Base-by-base conservation (phyloP, 192 early-diverging fungal species). In the Coemansia sp. region DNA sequence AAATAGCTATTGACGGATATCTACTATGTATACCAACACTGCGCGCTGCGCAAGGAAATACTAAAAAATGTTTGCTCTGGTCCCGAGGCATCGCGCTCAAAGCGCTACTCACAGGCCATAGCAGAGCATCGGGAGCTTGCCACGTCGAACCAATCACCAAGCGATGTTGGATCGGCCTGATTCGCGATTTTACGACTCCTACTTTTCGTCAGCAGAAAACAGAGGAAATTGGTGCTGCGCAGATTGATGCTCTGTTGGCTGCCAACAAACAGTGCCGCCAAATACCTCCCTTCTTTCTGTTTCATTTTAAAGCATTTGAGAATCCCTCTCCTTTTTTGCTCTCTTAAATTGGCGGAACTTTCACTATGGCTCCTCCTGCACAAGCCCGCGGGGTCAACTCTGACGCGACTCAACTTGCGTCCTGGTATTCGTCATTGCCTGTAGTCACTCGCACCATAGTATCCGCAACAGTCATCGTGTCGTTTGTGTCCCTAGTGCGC, bases 321-420 rank as follows among this genome's bases (percentile, higher is more conserved):
- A n/a, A n/a, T 31, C 25, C 5, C 26, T 27, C 25, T 47, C 45
- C 9, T 30, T 47, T 47, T 15, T 25, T 30, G 4, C 2, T 35
- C 2, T 8, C n/a, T 8, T 11, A 3, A 11, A 35, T 35, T 35
- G 34, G 8, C 27, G 17, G 14, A 9, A 18, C 14, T 13, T 9
- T 13, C 6, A 2, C 10, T 14, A 47, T 47, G 45, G 26, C 45
- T 47, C 45, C 26, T 10, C 45, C 45, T 29, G 18, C 45, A 9
- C 45, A 47, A 17, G 45, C 45, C 45, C 46, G 43, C 15, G 41
- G 54, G 15, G 27, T 65, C 29, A 40, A 52, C 8, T 65, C 63
- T 8, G 57, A 65, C 45, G 63, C 50, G 31, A 46, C 57, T 8
- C 63, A 71, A 11, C 58, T 64, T 19, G 63, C 52, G 25, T 30